These are phyloP conservation scores for Suillus clintonianus DNA, from an alignment of 768 basidiomycete genomes.

Conservation along the genomic window DNA sequence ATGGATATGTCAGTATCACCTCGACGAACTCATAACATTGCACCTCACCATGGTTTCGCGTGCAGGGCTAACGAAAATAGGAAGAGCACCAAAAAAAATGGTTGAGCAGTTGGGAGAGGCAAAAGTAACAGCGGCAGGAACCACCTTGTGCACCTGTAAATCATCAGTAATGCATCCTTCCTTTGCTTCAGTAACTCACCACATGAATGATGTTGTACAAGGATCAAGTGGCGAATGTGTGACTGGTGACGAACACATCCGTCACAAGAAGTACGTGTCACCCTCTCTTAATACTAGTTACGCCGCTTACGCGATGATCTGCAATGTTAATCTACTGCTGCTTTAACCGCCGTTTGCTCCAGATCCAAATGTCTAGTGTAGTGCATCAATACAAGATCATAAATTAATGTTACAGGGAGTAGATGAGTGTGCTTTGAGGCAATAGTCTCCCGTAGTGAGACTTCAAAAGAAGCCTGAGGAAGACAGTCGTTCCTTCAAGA, in stretches of 20 bases:
- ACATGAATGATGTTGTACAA: slow-evolving; percentile 47
- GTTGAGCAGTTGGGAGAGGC: slow-evolving; percentile 77
- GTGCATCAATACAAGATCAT: background rate
- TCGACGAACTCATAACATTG: background rate
- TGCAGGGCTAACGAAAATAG: slow-evolving; percentile 77
- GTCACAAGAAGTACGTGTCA: background rate
- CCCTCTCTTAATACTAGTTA: too few species aligned
- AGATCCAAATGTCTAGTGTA: background rate
- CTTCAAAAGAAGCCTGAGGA: background rate
- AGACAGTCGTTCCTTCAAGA: background rate
- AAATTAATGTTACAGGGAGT: background rate
- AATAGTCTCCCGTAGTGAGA: background rate
- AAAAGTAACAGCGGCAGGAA: slow-evolving; percentile 76
- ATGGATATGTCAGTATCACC: slow-evolving; percentile 12
- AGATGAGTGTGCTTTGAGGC: background rate
- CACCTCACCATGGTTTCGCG: slow-evolving; percentile 78
- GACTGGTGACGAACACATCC: background rate
- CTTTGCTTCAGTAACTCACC: slow-evolving; percentile 42
- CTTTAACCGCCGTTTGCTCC: too few species aligned
- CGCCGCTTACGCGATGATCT: background rate
- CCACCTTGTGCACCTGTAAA: slow-evolving; percentile 80
- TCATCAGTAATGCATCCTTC: background rate
- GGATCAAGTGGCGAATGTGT: background rate
- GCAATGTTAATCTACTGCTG: too few species aligned
- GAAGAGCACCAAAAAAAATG: slow-evolving; percentile 78